Evolutionary conservation across 768 basidiomycete species (phyloP), one percentile per base, ranked within the genome.

Genomic region (Cystofilobasidium macerans): DNA sequence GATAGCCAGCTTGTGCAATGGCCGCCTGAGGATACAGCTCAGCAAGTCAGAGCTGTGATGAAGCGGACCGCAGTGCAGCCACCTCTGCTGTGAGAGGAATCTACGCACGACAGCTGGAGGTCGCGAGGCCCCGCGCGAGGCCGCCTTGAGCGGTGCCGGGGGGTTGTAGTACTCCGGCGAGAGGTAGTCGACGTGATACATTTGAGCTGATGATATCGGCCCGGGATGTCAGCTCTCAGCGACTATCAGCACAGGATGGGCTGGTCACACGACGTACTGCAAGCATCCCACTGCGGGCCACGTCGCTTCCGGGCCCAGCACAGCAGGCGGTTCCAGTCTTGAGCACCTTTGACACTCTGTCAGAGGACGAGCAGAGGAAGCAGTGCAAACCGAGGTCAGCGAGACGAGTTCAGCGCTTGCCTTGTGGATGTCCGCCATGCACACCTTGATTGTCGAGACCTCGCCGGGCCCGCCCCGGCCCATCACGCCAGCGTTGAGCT

Each of bases 221-320:
- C 14, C 24, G 32, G 35, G 75, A 77, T 53, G 71, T 73, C 64
- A 75, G 75, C 51, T 71, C 76, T 68, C 77, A 78, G 61, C 78
- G 75, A 67, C 72, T 71, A 14, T 38, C 56, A 62, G 40, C 57
- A 20, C 62, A 67, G 60, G 62, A 33, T 0, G 65, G 71, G 53
- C 75, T 76, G 68, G 70, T 77, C 14, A 83, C 83, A 74, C 79
- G 78, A 67, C 61, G 30, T 32, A 58, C 57, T 53, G 22, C 42
- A 60, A 3, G 62, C 53, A 28, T 67, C 62, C 65, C 57, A 62
- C 33, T 47, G 60, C 4, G 61, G 60, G 14, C 58, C 63, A 47
- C 63, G 51, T 30, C 62, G 57, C 51, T 56, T 63, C 43, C 61
- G 51, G 9, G 57, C 68, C 68, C 62, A 64, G 51, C 53, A 53